Evolutionary conservation across 2,329 filamentous ascomycete species (phyloP), one percentile per base, ranked within the genome.

Genomic region (Aspergillus japonicus): DNA sequence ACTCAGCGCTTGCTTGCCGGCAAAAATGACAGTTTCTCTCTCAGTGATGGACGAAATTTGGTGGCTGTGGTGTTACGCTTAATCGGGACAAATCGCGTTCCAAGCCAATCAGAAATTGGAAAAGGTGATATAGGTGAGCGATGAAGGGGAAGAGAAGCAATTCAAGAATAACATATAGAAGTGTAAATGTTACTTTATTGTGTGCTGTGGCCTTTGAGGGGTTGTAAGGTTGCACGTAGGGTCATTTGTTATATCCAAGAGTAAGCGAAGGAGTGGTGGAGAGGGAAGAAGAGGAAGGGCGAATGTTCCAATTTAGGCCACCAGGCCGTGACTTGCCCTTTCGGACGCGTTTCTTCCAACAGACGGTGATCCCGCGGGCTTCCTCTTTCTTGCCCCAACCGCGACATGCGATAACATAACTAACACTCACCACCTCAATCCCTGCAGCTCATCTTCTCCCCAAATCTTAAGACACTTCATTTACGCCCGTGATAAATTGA

Each of bases 281-380:
- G 26, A 48, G 29, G 39, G 35, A 54, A 50, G 49, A 47, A 35
- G 26, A 44, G 39, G 39, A 44, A 44, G 39, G 39, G 39, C 39
- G 39, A 44, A 44, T 44, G 39, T 44, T 44, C 39, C 39, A 44
- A 44, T 44, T 44, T 44, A 44, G 39, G 39, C 39, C 39, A 44
- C 14, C 39, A 55, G 55, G 50, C 51, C 61, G 61, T 58, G 61
- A 55, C 56, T 63, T 63, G 59, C 56, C 58, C 50, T 58, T 57
- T 59, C 54, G 53, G 53, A 55, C 49, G 61, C 48, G 59, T 55
- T 55, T 48, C 56, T 58, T 54, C 59, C 59, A 52, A 52, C 58
- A 63, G 58, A 57, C 56, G 54, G 53, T 59, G 58, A 55, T 59
- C 58, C 61, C 61, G 61, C 33, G 33, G 33, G 33, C 59, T 58